Base-by-base conservation (phyloP, 352 stramenopile species). In the Pythium phragmitis region DNA sequence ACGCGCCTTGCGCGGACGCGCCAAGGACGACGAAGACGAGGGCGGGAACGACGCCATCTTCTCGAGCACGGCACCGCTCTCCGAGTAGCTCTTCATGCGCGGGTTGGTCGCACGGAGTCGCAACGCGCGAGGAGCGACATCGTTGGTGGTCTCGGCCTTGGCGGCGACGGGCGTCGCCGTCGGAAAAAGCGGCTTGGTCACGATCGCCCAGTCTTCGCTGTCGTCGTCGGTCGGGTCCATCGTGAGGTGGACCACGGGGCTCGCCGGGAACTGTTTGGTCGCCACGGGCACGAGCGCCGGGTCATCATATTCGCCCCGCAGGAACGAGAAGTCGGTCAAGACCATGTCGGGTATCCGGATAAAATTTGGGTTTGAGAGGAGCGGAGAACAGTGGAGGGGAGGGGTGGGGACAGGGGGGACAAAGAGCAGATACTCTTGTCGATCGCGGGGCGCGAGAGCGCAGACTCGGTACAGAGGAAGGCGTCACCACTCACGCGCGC, bases 61-160 rank as follows among this genome's bases (percentile, higher is more conserved):
- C 67, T 90, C 81, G 21, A 90, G 73, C 26, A 69, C 67, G 28
- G 79, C 36, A 4, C 74, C 81, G 4, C 77, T 77, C 60, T 87
- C 81, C 6, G 81, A 88, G 70, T 85, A 79, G 70, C 81, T 88
- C 69, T 90, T 90, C 69, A 79, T 63, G 63, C 81, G 73, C 11
- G 67, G 70, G 7, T 11, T 56, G 3, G 46, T 19, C 50, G 50
- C 5, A 53, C 52, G 60, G 36, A 65, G 50, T 41, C 60, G 60
- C 34, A 36, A 17, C 13, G 55, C 16, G 23, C 39, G 56, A 19
- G 56, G 21, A 26, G 43, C 26, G 19, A 45, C 41, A 23, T 47
- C 63, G 17, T 9, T 28, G 12, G 48, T 28, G 19, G 48, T 30
- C 48, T 49, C 41, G 9, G 26, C 19, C 45, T 57, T 43, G 12